Percentiles rank a stretch among this genome's conserved stretches.
These are phyloP conservation scores for Xylaria longipes DNA, from an alignment of 495 filamentous ascomycete genomes.

Conservation along the genomic window DNA sequence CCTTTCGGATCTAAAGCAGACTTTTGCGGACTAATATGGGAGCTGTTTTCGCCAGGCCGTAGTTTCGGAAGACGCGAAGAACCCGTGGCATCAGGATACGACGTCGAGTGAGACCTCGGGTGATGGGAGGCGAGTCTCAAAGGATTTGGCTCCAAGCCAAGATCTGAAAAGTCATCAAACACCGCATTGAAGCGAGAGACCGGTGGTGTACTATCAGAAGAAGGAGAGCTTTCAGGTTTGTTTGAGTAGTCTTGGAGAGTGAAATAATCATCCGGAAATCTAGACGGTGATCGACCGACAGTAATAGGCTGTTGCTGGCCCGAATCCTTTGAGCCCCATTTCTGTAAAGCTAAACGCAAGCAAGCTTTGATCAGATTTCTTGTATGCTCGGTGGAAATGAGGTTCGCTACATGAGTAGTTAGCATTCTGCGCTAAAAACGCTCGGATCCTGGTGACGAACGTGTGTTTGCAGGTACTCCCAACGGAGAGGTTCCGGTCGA, in stretches of 20 bases:
- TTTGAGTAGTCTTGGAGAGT: conserved; percentile 24
- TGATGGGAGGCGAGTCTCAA: conserved; percentile 33
- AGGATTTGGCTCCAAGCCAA: conserved; percentile 40
- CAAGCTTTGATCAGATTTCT: conserved; percentile 34
- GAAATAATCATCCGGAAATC: conserved; percentile 30
- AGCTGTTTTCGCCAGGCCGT: conserved; percentile 7
- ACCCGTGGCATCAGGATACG: conserved; percentile 44
- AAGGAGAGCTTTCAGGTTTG: conserved; percentile 32
- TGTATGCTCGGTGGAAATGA: conserved; percentile 38
- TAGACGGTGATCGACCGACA: conserved; percentile 24
- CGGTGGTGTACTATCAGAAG: conserved; percentile 32
- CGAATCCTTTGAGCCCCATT: conserved; percentile 27
- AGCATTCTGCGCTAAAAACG: background rate
- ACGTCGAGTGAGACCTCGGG: conserved; percentile 47
- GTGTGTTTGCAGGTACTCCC: conserved; percentile 5
- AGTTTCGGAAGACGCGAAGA: conserved; percentile 30
- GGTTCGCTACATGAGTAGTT: conserved; percentile 28
- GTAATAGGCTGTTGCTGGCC: background rate
- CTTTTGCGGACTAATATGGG: conserved; percentile 29
- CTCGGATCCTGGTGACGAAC: conserved; percentile 6
- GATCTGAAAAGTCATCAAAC: conserved; percentile 35
- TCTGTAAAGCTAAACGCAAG: conserved; percentile 35
- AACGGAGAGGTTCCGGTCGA: conserved; percentile 10
- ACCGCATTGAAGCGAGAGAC: conserved; percentile 33
- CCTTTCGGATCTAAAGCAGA: conserved; percentile 41